Conservation (phyloP, 1,284 basidiomycete species). For the Ustilago trichophora region DNA sequence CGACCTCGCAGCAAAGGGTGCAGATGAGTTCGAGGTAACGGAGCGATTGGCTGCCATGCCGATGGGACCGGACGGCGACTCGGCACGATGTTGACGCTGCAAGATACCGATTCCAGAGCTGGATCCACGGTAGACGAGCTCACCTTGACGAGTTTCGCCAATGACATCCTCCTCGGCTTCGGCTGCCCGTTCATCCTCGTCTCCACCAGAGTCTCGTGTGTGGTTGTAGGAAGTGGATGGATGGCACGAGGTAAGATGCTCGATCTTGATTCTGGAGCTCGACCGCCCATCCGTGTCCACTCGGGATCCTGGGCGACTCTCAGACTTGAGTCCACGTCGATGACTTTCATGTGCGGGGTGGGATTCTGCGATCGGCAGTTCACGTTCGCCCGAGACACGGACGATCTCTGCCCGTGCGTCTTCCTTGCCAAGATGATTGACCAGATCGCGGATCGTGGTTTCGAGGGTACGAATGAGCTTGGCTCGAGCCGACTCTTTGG, state of each 20-base stretch:
- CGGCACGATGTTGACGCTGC: slow-evolving; percentile 43
- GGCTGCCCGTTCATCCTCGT: slow-evolving; percentile 18
- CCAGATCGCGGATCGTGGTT: slow-evolving; percentile 56
- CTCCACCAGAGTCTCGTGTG: slow-evolving; percentile 8
- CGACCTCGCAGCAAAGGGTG: slow-evolving; percentile 16
- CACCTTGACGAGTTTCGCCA: slow-evolving; percentile 46
- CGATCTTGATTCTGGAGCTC: slow-evolving; percentile 24
- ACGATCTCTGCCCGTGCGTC: slow-evolving; percentile 47
- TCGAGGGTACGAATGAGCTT: slow-evolving; percentile 54
- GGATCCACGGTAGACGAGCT: slow-evolving; percentile 56
- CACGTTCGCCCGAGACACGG: slow-evolving; percentile 46
- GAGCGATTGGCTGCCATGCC: slow-evolving; percentile 11
- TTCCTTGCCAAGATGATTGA: slow-evolving; percentile 49
- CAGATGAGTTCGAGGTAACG: slow-evolving; percentile 22
- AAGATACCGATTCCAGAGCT: slow-evolving; percentile 58
- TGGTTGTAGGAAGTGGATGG: not conserved
- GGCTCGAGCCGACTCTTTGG: slow-evolving; percentile 54
- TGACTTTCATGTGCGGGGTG: not conserved
- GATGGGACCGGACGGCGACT: slow-evolving; percentile 19
- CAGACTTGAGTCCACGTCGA: too few species aligned
- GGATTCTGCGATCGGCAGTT: slow-evolving; percentile 17
- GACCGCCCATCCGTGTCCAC: not conserved
- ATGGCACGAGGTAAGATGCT: slow-evolving; percentile 19
- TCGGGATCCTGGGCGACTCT: not conserved
- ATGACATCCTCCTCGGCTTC: slow-evolving; percentile 47